phyloP scores from a whole-genome alignment of 257 asterid genomes.

The Solanum acaule region DNA sequence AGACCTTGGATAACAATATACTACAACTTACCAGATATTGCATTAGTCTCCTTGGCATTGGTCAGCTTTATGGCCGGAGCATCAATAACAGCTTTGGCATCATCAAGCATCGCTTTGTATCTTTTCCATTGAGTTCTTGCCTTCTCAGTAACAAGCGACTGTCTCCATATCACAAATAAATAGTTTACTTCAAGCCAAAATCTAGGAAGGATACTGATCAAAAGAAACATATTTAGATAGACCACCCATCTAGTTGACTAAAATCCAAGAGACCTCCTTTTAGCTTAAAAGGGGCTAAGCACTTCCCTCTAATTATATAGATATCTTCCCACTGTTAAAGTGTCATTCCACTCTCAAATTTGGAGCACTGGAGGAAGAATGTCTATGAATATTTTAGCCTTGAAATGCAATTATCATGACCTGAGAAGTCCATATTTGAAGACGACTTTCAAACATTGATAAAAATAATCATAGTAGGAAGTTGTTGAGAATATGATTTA shows the following conservation, averaged over 20 bases:
- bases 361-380: background rate
- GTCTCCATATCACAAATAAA: constrained; percentile 14
- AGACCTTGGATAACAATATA: background rate
- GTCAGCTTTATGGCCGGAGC: constrained; percentile 18
- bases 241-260: background rate
- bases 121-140: constrained; percentile 71
- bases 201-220: background rate
- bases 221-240: background rate
- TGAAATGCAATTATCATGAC: background rate
- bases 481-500: background rate
- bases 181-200: background rate
- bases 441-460: background rate
- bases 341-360: background rate
- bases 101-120: constrained; percentile 72
- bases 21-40: constrained; percentile 9
- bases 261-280: background rate
- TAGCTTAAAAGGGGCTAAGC: background rate
- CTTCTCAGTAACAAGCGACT: constrained; percentile 90
- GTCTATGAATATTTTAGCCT: background rate
- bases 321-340: background rate
- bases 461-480: background rate
- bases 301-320: background rate
- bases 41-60: constrained; percentile 3
- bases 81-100: constrained; percentile 35
- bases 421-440: background rate